Conservation (phyloP, 78 protist genomes). For the Capsaspora owczarzaki region DNA sequence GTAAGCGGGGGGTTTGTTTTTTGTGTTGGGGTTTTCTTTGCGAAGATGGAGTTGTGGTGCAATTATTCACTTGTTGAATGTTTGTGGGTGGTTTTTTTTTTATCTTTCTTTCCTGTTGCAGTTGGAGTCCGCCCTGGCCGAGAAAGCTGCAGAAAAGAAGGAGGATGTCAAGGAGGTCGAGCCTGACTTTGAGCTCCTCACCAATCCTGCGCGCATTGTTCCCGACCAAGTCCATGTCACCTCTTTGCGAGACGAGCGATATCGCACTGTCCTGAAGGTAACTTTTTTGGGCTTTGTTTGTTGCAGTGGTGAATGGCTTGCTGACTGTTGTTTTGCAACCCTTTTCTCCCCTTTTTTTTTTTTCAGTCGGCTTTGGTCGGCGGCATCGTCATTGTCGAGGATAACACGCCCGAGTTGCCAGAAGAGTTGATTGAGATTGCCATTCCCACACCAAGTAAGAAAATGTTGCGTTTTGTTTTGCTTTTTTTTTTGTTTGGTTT, state of each 20-base stretch:
- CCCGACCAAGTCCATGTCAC: slow-evolving; percentile 52
- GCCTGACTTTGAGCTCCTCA: slow-evolving; percentile 42
- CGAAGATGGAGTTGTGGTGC: too few species aligned
- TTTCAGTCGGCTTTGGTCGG: neutral
- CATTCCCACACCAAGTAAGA: neutral
- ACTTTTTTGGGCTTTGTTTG: neutral
- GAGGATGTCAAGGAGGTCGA: slow-evolving; percentile 2
- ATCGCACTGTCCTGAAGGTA: slow-evolving; percentile 40
- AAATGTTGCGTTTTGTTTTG: neutral
- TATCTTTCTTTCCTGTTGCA: too few species aligned
- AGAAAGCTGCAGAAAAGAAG: slow-evolving; percentile 52
- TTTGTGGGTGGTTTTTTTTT: too few species aligned
- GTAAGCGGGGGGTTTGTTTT: too few species aligned
- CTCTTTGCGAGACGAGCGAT: slow-evolving; percentile 37
- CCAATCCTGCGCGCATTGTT: slow-evolving; percentile 79
- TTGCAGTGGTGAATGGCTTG: neutral
- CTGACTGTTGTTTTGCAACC: neutral
- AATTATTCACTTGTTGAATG: too few species aligned
- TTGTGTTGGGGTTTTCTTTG: too few species aligned
- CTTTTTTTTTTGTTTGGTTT: neutral
- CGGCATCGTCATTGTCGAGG: slow-evolving; percentile 18
- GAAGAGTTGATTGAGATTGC: slow-evolving; percentile 18
- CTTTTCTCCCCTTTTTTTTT: neutral
- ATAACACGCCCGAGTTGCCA: slow-evolving; percentile 12
- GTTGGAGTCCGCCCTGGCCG: too few species aligned